A percentile compares a stretch with the other conserved stretches of the same genome.
These are phyloP conservation scores for Perilla frutescens DNA, from an alignment of 257 asterid genomes.

Conservation along the genomic window DNA sequence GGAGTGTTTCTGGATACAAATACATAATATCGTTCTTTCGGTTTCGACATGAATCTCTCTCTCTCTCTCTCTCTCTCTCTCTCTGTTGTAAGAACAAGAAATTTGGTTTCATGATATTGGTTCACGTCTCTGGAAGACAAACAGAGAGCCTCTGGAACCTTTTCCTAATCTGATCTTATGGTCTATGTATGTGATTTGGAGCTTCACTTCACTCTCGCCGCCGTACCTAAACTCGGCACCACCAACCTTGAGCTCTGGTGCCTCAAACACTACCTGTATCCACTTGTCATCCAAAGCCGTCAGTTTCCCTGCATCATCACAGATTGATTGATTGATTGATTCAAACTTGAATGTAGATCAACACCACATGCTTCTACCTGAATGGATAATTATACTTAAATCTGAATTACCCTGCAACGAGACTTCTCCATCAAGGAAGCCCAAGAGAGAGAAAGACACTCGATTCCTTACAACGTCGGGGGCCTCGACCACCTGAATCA, in stretches of 20 bases:
- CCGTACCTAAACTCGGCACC: slow-evolving; percentile 70
- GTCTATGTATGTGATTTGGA: slow-evolving; percentile 85
- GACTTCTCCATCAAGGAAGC: slow-evolving; percentile 81
- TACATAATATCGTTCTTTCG: too few relatives aligned
- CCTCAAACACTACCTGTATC: slow-evolving; percentile 81
- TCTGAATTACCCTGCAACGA: slow-evolving; percentile 64
- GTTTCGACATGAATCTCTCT: not conserved
- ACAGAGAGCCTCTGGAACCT: slow-evolving; percentile 89
- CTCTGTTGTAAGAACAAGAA: not conserved
- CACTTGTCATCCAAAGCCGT: slow-evolving; percentile 79
- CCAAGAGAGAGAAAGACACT: slow-evolving; percentile 74
- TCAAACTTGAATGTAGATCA: too few relatives aligned
- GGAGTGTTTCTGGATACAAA: not conserved
- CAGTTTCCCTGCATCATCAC: slow-evolving; percentile 62
- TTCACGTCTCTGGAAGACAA: slow-evolving; percentile 67
- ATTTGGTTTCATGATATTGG: not conserved
- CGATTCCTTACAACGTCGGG: slow-evolving; percentile 70
- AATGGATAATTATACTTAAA: too few relatives aligned
- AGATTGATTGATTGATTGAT: too few relatives aligned
- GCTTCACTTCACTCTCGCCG: slow-evolving; percentile 91
- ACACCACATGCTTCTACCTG: too few relatives aligned
- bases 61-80: too few relatives aligned
- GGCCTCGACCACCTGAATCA: slow-evolving; percentile 89
- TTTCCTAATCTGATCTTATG: slow-evolving; percentile 82
- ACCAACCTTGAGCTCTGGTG: slow-evolving; percentile 82